Evolutionary conservation across 2,329 filamentous ascomycete species (phyloP).

Genomic region (Xylariales sp.): DNA sequence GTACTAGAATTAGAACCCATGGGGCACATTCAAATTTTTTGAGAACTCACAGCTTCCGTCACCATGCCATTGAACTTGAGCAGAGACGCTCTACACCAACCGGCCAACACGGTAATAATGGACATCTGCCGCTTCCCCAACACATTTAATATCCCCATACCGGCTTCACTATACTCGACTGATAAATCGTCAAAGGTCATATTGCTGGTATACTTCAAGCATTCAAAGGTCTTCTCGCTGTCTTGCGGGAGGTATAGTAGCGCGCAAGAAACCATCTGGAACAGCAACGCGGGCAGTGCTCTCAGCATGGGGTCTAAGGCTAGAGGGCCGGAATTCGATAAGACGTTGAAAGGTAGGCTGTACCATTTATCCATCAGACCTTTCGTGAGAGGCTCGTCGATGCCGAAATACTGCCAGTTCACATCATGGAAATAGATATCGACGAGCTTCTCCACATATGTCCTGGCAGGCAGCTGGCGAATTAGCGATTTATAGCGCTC

Average conservation of each 20-base stretch:
- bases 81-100: slow-evolving; percentile 66
- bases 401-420: slow-evolving; percentile 68
- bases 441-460: slow-evolving; percentile 66
- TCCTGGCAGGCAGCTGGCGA: slow-evolving; percentile 66
- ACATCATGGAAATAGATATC: slow-evolving; percentile 67
- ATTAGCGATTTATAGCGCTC: slow-evolving; percentile 70
- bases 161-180: slow-evolving; percentile 69
- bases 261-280: slow-evolving; percentile 67
- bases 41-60: slow-evolving; percentile 62
- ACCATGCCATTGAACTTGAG: slow-evolving; percentile 70
- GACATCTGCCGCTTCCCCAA: slow-evolving; percentile 69
- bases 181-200: slow-evolving; percentile 72
- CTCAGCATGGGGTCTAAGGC: slow-evolving; percentile 63
- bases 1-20: slow-evolving; percentile 30
- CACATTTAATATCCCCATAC: slow-evolving; percentile 63
- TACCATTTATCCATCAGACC: slow-evolving; percentile 66
- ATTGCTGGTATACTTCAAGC: slow-evolving; percentile 67
- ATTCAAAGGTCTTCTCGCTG: slow-evolving; percentile 62
- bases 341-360: slow-evolving; percentile 61
- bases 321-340: slow-evolving; percentile 62
- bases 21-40: background rate
- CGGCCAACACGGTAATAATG: slow-evolving; percentile 66
- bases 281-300: slow-evolving; percentile 69
- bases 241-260: slow-evolving; percentile 64
- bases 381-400: slow-evolving; percentile 66